Conservation (phyloP, 1,284 basidiomycete genomes). For the Tilletiopsis washingtonensis region DNA sequence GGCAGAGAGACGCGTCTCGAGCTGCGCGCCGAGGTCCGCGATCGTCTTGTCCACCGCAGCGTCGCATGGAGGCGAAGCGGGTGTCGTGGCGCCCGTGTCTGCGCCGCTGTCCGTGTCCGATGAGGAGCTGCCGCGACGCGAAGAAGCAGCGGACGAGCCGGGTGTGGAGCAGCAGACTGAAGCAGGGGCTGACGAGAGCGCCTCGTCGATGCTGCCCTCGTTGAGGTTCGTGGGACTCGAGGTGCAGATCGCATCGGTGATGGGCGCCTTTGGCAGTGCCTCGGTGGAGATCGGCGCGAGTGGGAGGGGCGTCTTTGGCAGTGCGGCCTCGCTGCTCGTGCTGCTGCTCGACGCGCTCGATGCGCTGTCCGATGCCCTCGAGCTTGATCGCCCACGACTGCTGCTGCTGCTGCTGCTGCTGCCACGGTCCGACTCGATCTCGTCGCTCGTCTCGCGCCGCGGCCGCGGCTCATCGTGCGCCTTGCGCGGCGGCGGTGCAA, state of each 20-base stretch:
- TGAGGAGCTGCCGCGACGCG: constrained; percentile 3
- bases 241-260: background rate
- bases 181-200: background rate
- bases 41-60: no score
- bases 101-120: constrained; percentile 1
- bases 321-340: background rate
- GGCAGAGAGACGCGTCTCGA: no score
- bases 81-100: constrained; percentile 5
- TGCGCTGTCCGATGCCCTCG: background rate
- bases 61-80: no score
- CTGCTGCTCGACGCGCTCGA: background rate
- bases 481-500: background rate
- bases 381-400: background rate
- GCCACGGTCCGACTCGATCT: background rate
- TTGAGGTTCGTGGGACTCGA: background rate
- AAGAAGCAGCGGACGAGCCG: constrained; percentile 1
- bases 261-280: background rate
- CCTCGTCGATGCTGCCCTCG: background rate
- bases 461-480: background rate
- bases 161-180: background rate
- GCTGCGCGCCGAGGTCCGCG: no score
- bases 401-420: background rate
- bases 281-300: background rate
- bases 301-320: background rate
- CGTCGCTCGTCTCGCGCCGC: background rate